phyloP scores from a whole-genome alignment of 2,329 filamentous ascomycete genomes.

The Xylaria sp. region DNA sequence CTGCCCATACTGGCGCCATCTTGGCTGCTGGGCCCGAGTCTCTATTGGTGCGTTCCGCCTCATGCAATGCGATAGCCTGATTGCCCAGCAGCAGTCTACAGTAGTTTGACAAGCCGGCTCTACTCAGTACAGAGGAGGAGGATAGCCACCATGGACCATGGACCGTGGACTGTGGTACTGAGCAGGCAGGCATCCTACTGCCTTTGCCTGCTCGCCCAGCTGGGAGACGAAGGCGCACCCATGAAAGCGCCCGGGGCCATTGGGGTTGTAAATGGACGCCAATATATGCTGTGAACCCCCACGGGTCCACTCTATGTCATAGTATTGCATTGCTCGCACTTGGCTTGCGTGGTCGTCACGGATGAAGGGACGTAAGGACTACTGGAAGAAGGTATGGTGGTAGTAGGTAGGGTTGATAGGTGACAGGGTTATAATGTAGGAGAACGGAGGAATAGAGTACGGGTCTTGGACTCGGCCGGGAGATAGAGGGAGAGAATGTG shows the following conservation, averaged over 20 bases:
- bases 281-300: slow-evolving; percentile 47
- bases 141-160: too few relatives aligned
- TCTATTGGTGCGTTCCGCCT: slow-evolving; percentile 35
- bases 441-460: background rate
- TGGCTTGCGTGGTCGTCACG: slow-evolving; percentile 35
- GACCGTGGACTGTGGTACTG: background rate
- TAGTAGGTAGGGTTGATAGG: slow-evolving; percentile 10
- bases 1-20: slow-evolving; percentile 39
- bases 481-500: background rate
- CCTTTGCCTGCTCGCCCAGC: slow-evolving; percentile 18
- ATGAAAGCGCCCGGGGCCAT: slow-evolving; percentile 28
- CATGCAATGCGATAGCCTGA: slow-evolving; percentile 38
- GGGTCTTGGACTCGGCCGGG: background rate
- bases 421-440: slow-evolving; percentile 2
- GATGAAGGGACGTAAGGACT: slow-evolving; percentile 26
- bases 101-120: slow-evolving; percentile 25
- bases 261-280: slow-evolving; percentile 40
- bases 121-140: slow-evolving; percentile 7
- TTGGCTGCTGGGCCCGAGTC: slow-evolving; percentile 27
- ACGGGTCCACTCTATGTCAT: slow-evolving; percentile 44
- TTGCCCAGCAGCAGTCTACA: slow-evolving; percentile 20
- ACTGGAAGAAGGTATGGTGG: background rate
- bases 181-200: slow-evolving; percentile 6
- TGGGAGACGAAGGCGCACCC: slow-evolving; percentile 28
- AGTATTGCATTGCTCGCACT: slow-evolving; percentile 33